Base-by-base conservation (phyloP, 805 yeast species). In the Starmerella riodocensis region DNA sequence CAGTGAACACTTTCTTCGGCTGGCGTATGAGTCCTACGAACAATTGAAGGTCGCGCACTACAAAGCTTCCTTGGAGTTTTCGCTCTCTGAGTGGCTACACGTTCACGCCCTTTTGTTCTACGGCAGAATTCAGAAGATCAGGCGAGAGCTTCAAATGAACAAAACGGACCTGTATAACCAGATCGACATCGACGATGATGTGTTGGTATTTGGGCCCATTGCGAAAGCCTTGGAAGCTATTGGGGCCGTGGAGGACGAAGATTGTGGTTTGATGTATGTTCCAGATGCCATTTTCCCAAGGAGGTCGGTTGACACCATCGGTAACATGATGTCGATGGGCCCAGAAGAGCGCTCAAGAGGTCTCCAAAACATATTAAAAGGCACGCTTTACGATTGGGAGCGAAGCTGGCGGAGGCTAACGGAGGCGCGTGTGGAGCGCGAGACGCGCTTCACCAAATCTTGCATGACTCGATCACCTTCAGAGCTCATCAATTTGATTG, bases 351-450 rank as follows among this genome's bases (percentile, higher is more conserved):
- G 37, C 6, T 7, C 40, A 2, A 6, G 4, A n/a, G 49, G 44
- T 29, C 29, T 45, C 29, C 39, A 30, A 32, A 37, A 40, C 24
- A 44, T 45, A 9, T 38, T 45, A 12, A 26, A 31, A 18, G 48
- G 49, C n/a, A 44, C 39, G 8, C 36, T 45, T 16, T 45, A 43
- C 41, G 49, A 45, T 29, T 45, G 49, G 49, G 39, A 43, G 29
- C 41, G 49, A 3, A 39, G 42, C 36, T 45, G 49, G 49, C 20
- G 21, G 6, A 36, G 45, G 4, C 48, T 45, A 1, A 14, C 24
- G 1, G 48, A 45, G 29, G 41, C 48, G 11, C 43, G 49, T 3
- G 16, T 24, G n/a, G 20, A 17, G 21, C 46, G 48, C 6, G 36
- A 22, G 19, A 13, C 27, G 13, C 40, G 36, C 6, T n/a, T 19